Conservation (phyloP, 768 basidiomycete species). For the Calvatia gigantea region DNA sequence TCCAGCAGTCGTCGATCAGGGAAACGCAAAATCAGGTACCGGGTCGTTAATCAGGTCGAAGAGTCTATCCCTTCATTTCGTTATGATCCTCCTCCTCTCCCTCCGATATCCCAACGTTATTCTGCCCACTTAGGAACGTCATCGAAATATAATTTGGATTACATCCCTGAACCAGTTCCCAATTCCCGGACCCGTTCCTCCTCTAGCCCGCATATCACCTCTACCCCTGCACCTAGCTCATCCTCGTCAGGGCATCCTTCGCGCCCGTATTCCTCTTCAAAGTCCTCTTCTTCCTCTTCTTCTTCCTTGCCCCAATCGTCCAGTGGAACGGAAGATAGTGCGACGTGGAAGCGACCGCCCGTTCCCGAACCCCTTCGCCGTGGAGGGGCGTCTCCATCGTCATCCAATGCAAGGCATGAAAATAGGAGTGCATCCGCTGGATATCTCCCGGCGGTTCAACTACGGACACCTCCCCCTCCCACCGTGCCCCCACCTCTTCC, state of each 20-base stretch:
- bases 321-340: background rate
- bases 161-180: background rate
- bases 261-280: background rate
- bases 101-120: slow-evolving; percentile 1
- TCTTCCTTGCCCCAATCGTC: background rate
- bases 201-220: background rate
- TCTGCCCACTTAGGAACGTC: slow-evolving; percentile 6
- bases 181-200: background rate
- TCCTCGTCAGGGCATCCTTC: background rate
- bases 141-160: slow-evolving; percentile 3
- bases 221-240: background rate
- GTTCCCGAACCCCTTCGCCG: background rate
- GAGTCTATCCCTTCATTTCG: background rate
- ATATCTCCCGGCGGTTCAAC: background rate
- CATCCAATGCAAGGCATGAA: background rate
- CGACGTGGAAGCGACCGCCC: slow-evolving; percentile 31
- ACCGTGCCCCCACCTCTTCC: slow-evolving; percentile 11
- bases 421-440: background rate
- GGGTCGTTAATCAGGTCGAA: slow-evolving; percentile 5
- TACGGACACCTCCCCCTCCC: slow-evolving; percentile 7
- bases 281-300: background rate
- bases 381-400: background rate
- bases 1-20: slow-evolving; percentile 12
- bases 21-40: slow-evolving; percentile 4
- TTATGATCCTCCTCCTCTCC: slow-evolving; percentile 8